Percentiles rank a stretch among this genome's conserved stretches.
These are phyloP conservation scores for Colletotrichum liriopes DNA, from an alignment of 2,329 filamentous ascomycete genomes.

Conservation along the genomic window DNA sequence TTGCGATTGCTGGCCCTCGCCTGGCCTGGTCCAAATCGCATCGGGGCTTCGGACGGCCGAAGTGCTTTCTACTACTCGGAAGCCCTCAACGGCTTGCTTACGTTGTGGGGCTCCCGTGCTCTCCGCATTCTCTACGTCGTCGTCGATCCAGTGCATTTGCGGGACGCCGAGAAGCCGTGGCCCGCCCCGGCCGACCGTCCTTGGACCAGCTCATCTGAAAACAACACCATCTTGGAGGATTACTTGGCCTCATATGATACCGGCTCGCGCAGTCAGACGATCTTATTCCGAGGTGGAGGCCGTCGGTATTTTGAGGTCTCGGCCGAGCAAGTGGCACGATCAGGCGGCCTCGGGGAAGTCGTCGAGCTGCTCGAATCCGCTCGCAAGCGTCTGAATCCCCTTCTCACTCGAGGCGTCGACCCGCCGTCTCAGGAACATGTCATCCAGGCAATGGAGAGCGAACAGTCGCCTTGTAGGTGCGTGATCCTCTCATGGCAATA, in stretches of 20 bases:
- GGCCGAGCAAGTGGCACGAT: constrained; percentile 13
- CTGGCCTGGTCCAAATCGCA: constrained; percentile 5
- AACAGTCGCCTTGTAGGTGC: constrained; percentile 2
- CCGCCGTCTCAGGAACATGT: constrained; percentile 10
- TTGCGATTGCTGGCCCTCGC: constrained; percentile 14
- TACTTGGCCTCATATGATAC: background rate
- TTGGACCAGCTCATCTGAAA: background rate
- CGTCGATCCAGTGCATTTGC: constrained; percentile 20
- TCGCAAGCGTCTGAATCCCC: constrained; percentile 4
- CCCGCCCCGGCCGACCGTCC: background rate
- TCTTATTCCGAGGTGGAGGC: background rate
- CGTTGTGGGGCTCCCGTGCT: constrained; percentile 1
- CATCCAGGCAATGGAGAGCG: background rate
- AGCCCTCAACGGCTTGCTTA: constrained; percentile 12
- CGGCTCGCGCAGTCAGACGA: background rate
- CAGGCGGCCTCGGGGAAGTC: constrained; percentile 12
- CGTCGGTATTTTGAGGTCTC: constrained; percentile 14
- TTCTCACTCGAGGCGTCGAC: background rate
- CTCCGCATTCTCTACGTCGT: constrained; percentile 10
- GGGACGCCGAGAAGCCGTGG: constrained; percentile 14
- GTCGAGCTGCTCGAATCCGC: constrained; percentile 19
- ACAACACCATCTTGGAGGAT: background rate
- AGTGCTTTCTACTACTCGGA: constrained; percentile 11
- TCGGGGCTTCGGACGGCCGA: constrained; percentile 4
- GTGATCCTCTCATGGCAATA: constrained; percentile 24